Base-by-base conservation (phyloP, 2,329 filamentous ascomycete species). In the Verruconis gallopava region DNA sequence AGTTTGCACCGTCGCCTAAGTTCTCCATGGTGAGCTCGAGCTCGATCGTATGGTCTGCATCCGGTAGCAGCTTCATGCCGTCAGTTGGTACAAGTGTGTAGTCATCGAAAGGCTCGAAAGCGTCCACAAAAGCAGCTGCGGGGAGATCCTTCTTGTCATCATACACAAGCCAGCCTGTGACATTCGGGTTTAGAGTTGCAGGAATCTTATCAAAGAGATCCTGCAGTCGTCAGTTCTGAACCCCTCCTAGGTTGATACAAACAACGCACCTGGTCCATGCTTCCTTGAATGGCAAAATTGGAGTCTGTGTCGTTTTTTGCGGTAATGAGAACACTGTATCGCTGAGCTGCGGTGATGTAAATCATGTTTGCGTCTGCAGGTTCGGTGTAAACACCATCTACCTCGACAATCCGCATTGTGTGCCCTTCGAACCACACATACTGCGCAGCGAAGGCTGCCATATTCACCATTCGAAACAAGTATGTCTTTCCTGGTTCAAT, bases 61-160 rank as follows among this genome's bases (percentile, higher is more conserved):
- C 63, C 1, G 70, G 67, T 4, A 79, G 69, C 2, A 80, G 63
- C 5, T 68, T 62, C 57, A 75, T 63, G 36, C 73, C 71, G 53
- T 93, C 84, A 42, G 72, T 67, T 0, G 86, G 81, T 1, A 79
- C 68, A 0, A 93, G 70, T 0, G 61, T 68, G 48, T 81, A 75
- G 54, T 93, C 86, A 51, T 94, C 84, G 44, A 81, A 78, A 1
- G 77, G 71, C 18, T 78, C 61, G 37, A 85, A 76, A 11, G 73
- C 69, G 35, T 79, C 67, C 3, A 86, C 55, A 0, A 67, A 45
- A 0, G 71, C 67, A 1, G 83, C 65, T 0, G 65, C 54, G 4
- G 66, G 68, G 36, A 66, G 59, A 0, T 59, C 55, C 37, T 67
- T 65, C 0, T 53, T 48, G 3, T 66, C 58, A 43, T 76, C 65